These are phyloP conservation scores for Aspergillus bertholletiae DNA, from an alignment of 495 filamentous ascomycete genomes.

Conservation along the genomic window DNA sequence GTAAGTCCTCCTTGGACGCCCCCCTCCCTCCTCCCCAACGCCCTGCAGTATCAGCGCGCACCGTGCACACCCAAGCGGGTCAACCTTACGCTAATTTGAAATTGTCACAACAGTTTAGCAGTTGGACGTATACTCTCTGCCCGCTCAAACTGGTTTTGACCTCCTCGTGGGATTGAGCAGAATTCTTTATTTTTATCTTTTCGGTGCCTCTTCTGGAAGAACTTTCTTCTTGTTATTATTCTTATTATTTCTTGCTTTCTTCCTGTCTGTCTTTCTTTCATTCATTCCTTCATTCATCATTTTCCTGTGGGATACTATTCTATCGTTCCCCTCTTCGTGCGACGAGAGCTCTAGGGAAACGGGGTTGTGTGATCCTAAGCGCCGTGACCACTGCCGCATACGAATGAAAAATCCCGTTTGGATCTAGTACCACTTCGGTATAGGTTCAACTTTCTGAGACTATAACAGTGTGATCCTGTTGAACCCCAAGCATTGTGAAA, in stretches of 20 bases:
- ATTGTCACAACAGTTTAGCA: slow-evolving; percentile 3
- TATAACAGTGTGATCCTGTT: background rate
- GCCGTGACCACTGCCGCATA: background rate
- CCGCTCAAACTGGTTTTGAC: slow-evolving; percentile 4
- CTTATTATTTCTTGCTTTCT: slow-evolving; percentile 1
- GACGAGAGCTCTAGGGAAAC: background rate
- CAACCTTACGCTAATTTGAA: slow-evolving; percentile 7
- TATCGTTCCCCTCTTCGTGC: background rate
- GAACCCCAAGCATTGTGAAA: background rate
- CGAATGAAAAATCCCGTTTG: slow-evolving; percentile 13
- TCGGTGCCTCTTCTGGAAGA: slow-evolving; percentile 16
- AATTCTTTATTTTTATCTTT: background rate
- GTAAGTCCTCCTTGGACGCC: background rate
- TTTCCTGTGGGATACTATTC: background rate
- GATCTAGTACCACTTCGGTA: slow-evolving; percentile 17
- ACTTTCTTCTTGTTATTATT: slow-evolving; percentile 7
- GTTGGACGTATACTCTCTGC: slow-evolving; percentile 1
- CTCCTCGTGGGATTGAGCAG: slow-evolving; percentile 5
- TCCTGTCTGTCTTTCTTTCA: background rate
- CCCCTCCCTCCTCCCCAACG: slow-evolving; percentile 3
- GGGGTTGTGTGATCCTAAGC: background rate
- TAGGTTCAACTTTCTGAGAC: slow-evolving; percentile 11
- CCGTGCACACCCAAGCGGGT: slow-evolving; percentile 18
- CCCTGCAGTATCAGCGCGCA: slow-evolving; percentile 6
- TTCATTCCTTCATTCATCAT: background rate